phyloP scores from a whole-genome alignment of 345 rosid genomes.

The Rhizophora apiculata region DNA sequence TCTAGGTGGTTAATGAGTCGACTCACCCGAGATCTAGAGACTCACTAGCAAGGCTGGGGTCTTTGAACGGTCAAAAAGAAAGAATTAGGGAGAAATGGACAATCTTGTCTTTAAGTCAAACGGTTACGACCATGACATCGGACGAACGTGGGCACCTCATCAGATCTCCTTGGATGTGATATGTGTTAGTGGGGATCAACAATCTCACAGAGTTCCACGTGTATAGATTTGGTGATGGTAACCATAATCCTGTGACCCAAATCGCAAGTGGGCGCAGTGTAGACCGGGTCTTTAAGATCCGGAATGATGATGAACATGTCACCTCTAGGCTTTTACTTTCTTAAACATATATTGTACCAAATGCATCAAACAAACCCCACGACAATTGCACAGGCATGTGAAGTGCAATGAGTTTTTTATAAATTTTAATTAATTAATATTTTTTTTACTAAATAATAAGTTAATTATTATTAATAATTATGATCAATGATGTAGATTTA shows the following conservation, averaged over 20 bases:
- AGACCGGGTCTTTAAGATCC: not conserved
- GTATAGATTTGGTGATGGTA: not conserved
- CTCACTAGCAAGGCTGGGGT: not conserved
- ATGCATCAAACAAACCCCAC: too few species aligned
- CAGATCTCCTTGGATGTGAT: conserved; percentile 1
- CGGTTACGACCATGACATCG: conserved; percentile 62
- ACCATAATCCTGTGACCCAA: not conserved
- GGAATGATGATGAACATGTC: too few species aligned
- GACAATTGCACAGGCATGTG: too few species aligned
- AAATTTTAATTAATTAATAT: too few species aligned
- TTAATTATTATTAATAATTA: too few species aligned
- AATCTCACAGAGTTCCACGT: not conserved
- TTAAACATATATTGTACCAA: too few species aligned
- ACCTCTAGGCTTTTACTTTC: too few species aligned
- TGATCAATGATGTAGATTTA: too few species aligned
- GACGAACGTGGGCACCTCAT: conserved; percentile 20
- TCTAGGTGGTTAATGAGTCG: not conserved
- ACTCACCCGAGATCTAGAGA: not conserved
- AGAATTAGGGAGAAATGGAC: conserved; percentile 11
- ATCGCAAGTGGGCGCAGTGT: not conserved
- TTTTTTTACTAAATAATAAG: too few species aligned
- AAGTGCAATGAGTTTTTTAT: too few species aligned
- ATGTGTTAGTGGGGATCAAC: not conserved
- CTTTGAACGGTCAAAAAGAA: conserved; percentile 18
- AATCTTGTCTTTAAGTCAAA: conserved; percentile 42